phyloP scores from a whole-genome alignment of 2,329 filamentous ascomycete genomes.

The Cercospora nicotianae region DNA sequence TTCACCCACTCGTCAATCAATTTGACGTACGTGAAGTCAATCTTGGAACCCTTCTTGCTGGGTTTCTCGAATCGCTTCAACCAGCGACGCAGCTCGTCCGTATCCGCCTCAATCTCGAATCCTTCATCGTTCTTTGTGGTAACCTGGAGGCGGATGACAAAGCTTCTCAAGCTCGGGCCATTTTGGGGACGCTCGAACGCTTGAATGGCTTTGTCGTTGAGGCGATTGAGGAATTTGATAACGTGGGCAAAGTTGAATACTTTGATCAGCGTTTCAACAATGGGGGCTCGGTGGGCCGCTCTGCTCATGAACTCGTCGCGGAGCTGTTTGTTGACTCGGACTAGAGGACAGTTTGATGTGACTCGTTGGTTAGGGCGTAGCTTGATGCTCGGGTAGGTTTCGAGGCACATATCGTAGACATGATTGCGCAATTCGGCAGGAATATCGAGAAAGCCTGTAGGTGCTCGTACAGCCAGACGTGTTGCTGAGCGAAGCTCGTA shows the following conservation, averaged over 20 bases:
- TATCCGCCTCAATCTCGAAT: background rate
- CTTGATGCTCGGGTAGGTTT: background rate
- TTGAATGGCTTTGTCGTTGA: background rate
- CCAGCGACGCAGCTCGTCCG: background rate
- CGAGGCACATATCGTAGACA: background rate
- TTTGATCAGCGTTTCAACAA: background rate
- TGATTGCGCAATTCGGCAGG: background rate
- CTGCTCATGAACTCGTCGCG: slow-evolving; percentile 12
- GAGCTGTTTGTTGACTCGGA: slow-evolving; percentile 7
- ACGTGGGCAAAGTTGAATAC: slow-evolving; percentile 15
- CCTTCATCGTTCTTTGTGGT: background rate
- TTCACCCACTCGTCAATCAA: background rate
- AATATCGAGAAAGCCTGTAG: background rate
- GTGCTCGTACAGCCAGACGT: background rate
- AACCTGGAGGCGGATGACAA: background rate
- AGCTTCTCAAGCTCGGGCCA: background rate
- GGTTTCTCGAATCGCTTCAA: background rate
- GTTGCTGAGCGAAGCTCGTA: background rate
- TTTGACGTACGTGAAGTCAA: background rate
- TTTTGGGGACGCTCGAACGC: background rate
- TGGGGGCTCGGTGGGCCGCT: background rate
- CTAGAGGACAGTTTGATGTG: background rate
- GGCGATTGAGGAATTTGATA: slow-evolving; percentile 15
- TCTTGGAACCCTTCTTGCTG: background rate
- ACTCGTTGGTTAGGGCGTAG: background rate